Percentiles rank a stretch among this genome's conserved stretches.
These are phyloP conservation scores for Nemania abortiva DNA, from an alignment of 2,329 filamentous ascomycete genomes.

Conservation along the genomic window DNA sequence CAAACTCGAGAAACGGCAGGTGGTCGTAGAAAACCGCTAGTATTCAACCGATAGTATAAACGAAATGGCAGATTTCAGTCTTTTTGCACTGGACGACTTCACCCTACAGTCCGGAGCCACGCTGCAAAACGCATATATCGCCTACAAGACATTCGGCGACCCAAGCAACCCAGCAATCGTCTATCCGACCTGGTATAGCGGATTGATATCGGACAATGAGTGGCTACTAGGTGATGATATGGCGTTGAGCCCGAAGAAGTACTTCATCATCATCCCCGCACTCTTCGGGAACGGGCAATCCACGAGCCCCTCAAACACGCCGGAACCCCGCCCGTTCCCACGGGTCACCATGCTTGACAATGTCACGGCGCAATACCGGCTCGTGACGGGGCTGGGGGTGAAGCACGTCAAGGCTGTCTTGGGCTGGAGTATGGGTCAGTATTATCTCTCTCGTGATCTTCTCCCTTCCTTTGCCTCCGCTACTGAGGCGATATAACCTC, in stretches of 20 bases:
- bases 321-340: conserved; percentile 68
- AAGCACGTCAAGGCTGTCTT: conserved; percentile 71
- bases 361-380: conserved; percentile 72
- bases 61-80: conserved; percentile 27
- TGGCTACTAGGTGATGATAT: conserved; percentile 78
- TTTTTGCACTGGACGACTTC: conserved; percentile 73
- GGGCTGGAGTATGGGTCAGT: conserved; percentile 73
- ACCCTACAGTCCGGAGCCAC: conserved; percentile 72
- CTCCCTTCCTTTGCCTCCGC: too few relatives aligned
- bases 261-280: conserved; percentile 75
- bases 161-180: conserved; percentile 73
- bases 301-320: conserved; percentile 73
- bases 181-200: conserved; percentile 80
- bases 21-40: not conserved
- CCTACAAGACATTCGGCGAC: conserved; percentile 81
- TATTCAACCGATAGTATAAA: not conserved
- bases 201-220: conserved; percentile 75
- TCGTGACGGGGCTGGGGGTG: conserved; percentile 73
- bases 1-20: not conserved
- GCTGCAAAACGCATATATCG: conserved; percentile 74
- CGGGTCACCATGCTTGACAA: conserved; percentile 76
- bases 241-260: conserved; percentile 66
- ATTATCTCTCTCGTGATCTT: not conserved
- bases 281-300: conserved; percentile 78
- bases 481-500: not conserved